phyloP scores from a whole-genome alignment of 2,329 filamentous ascomycete species.

The Curvularia lunata region DNA sequence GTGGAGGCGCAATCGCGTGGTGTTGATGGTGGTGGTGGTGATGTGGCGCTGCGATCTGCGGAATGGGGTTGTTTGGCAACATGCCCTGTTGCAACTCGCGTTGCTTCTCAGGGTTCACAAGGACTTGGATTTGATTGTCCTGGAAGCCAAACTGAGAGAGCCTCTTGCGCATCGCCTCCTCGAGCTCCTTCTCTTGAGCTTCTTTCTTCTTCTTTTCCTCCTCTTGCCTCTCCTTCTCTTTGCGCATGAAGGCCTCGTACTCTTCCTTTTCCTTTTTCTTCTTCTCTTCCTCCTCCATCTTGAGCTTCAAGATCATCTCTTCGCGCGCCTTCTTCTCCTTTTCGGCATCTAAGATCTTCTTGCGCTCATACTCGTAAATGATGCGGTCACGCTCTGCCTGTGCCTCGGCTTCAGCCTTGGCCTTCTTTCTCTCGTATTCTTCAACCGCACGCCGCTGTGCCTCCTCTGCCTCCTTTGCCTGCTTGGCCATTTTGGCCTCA shows the following conservation, averaged over 20 bases:
- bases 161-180: slow-evolving; percentile 54
- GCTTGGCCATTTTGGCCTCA: slow-evolving; percentile 36
- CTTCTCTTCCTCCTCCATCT: slow-evolving; percentile 50
- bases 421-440: slow-evolving; percentile 43
- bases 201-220: slow-evolving; percentile 51
- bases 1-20: slow-evolving; percentile 31
- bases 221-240: slow-evolving; percentile 52
- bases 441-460: slow-evolving; percentile 44
- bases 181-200: slow-evolving; percentile 51
- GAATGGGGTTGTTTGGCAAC: slow-evolving; percentile 42
- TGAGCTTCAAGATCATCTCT: slow-evolving; percentile 48
- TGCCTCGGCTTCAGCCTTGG: slow-evolving; percentile 40
- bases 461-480: slow-evolving; percentile 40
- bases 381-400: slow-evolving; percentile 42
- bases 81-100: slow-evolving; percentile 47
- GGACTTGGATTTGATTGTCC: slow-evolving; percentile 56
- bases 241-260: slow-evolving; percentile 49
- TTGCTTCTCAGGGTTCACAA: slow-evolving; percentile 56
- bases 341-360: slow-evolving; percentile 46
- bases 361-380: slow-evolving; percentile 46
- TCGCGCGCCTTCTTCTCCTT: slow-evolving; percentile 48
- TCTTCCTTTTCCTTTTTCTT: slow-evolving; percentile 53
- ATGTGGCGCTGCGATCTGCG: slow-evolving; percentile 15
- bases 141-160: slow-evolving; percentile 55
- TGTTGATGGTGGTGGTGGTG: slow-evolving; percentile 10